Evolutionary conservation across 2,329 filamentous ascomycete genomes (phyloP).

Genomic region (Fusarium euwallaceae): DNA sequence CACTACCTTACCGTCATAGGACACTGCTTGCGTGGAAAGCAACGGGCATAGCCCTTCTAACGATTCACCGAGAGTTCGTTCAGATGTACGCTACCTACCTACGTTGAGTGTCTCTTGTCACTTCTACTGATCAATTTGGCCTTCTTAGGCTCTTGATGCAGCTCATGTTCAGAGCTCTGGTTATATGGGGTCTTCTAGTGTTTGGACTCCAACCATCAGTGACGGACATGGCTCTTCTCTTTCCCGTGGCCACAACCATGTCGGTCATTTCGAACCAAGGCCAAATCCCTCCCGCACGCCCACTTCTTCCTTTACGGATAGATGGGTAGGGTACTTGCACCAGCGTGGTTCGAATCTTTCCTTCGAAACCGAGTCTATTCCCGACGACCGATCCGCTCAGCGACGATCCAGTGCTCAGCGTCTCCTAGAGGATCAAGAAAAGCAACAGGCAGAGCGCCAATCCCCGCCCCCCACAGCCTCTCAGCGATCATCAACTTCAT

Average conservation of each 20-base stretch:
- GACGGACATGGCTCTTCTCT: not conserved
- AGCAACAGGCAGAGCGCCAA: conserved; percentile 39
- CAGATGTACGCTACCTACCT: not conserved
- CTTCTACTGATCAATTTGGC: not conserved
- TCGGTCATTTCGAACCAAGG: not conserved
- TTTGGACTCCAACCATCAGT: not conserved
- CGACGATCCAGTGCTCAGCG: not conserved
- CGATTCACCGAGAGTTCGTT: not conserved
- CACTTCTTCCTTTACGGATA: conserved; percentile 6
- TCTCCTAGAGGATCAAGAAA: not conserved
- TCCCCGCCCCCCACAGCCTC: conserved; percentile 44
- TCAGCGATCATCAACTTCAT: conserved; percentile 32
- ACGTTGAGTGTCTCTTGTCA: not conserved
- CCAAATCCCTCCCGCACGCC: not conserved
- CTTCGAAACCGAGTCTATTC: conserved; percentile 14
- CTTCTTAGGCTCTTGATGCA: not conserved
- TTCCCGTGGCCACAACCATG: not conserved
- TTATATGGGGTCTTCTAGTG: not conserved
- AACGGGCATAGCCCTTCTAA: not conserved
- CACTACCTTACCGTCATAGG: not conserved
- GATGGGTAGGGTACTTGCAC: conserved; percentile 34
- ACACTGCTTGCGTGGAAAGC: not conserved
- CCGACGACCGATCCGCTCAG: conserved; percentile 34
- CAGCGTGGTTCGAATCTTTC: not conserved
- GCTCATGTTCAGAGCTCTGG: not conserved